phyloP scores from a whole-genome alignment of 495 filamentous ascomycete species.

The Podospora anserina region DNA sequence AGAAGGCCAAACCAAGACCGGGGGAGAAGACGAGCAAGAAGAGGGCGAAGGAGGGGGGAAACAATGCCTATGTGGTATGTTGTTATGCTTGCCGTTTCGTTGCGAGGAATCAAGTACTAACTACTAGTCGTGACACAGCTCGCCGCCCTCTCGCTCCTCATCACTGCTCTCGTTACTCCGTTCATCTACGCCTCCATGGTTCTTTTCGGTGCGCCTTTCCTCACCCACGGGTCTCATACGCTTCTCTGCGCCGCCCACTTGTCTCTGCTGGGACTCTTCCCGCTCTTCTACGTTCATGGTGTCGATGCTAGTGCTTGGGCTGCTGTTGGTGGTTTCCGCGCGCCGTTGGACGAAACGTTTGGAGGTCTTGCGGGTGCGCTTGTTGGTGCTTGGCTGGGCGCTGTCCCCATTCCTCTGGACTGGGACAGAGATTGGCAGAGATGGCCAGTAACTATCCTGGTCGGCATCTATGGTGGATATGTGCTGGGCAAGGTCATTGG shows the following conservation, averaged over 20 bases:
- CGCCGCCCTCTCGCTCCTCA: constrained; percentile 57
- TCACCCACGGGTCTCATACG: constrained; percentile 76
- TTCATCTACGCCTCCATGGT: constrained; percentile 63
- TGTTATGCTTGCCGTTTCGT: not conserved
- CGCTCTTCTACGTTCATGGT: constrained; percentile 81
- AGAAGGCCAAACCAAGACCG: constrained; percentile 35
- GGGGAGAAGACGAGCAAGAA: constrained; percentile 46
- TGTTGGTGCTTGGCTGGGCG: constrained; percentile 71
- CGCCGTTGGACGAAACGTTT: constrained; percentile 64
- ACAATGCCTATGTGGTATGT: constrained; percentile 39
- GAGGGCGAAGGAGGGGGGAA: constrained; percentile 27
- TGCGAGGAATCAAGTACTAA: not conserved
- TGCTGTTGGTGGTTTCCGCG: constrained; percentile 56
- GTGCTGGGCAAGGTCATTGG: constrained; percentile 37
- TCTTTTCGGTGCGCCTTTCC: constrained; percentile 87
- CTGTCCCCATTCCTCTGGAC: constrained; percentile 90
- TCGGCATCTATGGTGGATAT: constrained; percentile 43
- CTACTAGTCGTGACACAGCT: constrained; percentile 46
- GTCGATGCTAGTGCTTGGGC: constrained; percentile 70
- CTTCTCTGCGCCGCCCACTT: constrained; percentile 76
- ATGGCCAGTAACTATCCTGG: constrained; percentile 84
- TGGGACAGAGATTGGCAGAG: constrained; percentile 97
- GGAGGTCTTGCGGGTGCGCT: constrained; percentile 63
- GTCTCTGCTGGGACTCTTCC: constrained; percentile 67
- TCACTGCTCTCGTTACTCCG: constrained; percentile 56